phyloP scores from a whole-genome alignment of 495 filamentous ascomycete species.

The Echria macrotheca region DNA sequence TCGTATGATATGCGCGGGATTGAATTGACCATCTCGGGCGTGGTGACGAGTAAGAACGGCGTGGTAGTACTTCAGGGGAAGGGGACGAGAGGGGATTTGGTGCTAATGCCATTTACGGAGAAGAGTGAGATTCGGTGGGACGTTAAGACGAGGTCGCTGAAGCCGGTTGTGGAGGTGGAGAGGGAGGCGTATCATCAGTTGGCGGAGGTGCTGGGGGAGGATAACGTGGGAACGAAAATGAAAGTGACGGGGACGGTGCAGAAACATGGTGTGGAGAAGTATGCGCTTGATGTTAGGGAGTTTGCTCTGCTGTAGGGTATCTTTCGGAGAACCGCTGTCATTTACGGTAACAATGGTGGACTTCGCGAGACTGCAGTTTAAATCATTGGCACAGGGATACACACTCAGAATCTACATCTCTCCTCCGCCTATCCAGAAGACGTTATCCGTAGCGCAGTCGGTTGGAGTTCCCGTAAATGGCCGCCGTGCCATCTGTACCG shows the following conservation, averaged over 20 bases:
- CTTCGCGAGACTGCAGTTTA: no score
- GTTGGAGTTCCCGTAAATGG: no score
- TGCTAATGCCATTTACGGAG: not conserved
- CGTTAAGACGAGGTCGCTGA: not conserved
- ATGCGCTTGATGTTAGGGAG: constrained; percentile 5
- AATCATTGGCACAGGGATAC: no score
- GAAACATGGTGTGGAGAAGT: not conserved
- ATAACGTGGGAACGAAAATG: not conserved
- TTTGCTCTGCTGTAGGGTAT: not conserved
- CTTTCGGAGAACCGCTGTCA: no score
- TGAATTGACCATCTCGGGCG: not conserved
- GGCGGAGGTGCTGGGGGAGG: not conserved
- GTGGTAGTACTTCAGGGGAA: not conserved
- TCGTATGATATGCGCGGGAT: constrained; percentile 8
- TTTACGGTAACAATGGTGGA: no score
- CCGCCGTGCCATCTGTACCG: no score
- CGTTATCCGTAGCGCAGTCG: no score
- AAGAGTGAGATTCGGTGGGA: constrained; percentile 9
- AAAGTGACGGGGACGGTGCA: constrained; percentile 8
- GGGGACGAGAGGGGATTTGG: not conserved
- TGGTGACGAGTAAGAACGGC: not conserved
- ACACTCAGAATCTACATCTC: no score
- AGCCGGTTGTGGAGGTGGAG: not conserved
- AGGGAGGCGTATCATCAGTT: not conserved
- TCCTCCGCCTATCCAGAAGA: no score